Conservation (phyloP, 208 protist genomes). For the Naegleria gruberi region DNA sequence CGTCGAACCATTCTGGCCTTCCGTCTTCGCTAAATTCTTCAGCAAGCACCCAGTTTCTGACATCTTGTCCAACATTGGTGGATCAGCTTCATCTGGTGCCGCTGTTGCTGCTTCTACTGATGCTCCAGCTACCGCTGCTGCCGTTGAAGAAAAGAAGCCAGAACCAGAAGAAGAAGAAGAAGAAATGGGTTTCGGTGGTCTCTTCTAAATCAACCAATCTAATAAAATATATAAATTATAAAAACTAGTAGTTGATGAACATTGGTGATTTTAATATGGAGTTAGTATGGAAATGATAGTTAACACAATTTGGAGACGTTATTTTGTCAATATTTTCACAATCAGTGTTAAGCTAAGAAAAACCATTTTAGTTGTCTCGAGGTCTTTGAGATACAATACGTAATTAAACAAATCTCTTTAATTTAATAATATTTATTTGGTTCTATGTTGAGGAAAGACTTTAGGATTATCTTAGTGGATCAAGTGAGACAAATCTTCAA, state of each 20-base stretch:
- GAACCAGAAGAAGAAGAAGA: constrained; percentile 14
- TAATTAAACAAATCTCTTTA: no score
- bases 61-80: constrained; percentile 4
- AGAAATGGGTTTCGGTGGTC: not conserved
- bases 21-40: constrained; percentile 15
- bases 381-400: no score
- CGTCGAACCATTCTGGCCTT: constrained; percentile 21
- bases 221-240: not conserved
- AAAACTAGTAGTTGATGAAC: no score
- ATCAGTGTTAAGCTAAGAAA: no score
- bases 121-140: not conserved
- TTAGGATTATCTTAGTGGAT: constrained; percentile 1
- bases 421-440: no score
- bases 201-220: not conserved
- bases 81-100: not conserved
- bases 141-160: constrained; percentile 8
- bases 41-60: not conserved
- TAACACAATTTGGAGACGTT: no score
- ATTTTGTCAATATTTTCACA: no score
- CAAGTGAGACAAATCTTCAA: not conserved
- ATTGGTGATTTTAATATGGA: no score
- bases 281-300: no score
- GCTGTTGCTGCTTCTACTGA: not conserved
- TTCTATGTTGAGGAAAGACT: no score
- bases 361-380: no score